Percentiles rank a stretch among this genome's conserved stretches.
Evolutionary conservation across 345 rosid species (phyloP).

Genomic region (Euphorbia lathyris): DNA sequence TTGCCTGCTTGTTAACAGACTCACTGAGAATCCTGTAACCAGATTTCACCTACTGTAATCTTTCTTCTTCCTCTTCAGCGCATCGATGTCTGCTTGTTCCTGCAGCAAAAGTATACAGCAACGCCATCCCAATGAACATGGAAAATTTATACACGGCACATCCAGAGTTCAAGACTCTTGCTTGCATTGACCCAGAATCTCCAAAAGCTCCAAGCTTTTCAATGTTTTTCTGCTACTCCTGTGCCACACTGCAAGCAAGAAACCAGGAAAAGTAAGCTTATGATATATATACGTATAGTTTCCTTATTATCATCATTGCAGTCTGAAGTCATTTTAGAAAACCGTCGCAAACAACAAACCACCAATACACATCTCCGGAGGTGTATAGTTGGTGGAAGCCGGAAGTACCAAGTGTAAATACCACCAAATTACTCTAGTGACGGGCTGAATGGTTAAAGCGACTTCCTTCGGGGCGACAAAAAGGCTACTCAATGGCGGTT

Average conservation of each 20-base stretch:
- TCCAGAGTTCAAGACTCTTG: neutral
- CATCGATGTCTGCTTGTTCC: neutral
- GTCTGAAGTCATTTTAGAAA: too few relatives aligned
- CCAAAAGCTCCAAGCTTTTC: neutral
- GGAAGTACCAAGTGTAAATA: too few relatives aligned
- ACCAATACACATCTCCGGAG: too few relatives aligned
- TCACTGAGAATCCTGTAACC: neutral
- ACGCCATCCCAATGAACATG: neutral
- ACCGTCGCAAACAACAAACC: too few relatives aligned
- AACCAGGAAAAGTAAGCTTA: neutral
- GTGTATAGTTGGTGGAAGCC: too few relatives aligned
- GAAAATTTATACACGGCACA: neutral
- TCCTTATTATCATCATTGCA: too few relatives aligned
- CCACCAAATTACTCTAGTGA: too few relatives aligned
- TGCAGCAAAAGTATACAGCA: neutral
- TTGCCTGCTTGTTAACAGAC: neutral
- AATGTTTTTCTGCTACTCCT: neutral
- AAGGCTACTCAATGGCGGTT: too few relatives aligned
- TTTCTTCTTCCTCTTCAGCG: neutral
- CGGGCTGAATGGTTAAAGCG: too few relatives aligned
- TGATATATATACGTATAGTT: neutral
- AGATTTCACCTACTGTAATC: too few relatives aligned
- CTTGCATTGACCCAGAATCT: conserved; percentile 1
- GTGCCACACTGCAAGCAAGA: neutral
- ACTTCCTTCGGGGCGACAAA: too few relatives aligned